Conservation (phyloP, 2,329 filamentous ascomycete species). For the Zymoseptoria ardabiliae region DNA sequence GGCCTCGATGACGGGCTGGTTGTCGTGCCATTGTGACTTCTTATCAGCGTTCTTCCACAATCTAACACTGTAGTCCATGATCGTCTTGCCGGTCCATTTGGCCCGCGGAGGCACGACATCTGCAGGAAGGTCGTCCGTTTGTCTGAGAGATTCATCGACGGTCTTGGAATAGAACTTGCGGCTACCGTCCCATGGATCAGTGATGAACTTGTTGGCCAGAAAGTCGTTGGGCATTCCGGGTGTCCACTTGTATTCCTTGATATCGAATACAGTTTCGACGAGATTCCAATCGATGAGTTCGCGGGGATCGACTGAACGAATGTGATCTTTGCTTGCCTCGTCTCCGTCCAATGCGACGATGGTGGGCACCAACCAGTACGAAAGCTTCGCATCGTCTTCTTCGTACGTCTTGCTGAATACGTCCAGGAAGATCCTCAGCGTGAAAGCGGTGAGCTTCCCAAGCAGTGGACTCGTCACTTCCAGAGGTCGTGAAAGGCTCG, state of each 20-base stretch:
- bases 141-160: conserved; percentile 48
- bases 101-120: conserved; percentile 36
- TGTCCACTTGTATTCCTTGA: conserved; percentile 41
- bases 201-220: conserved; percentile 45
- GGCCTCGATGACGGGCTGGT: conserved; percentile 77
- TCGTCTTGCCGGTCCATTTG: conserved; percentile 38
- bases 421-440: conserved; percentile 68
- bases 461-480: conserved; percentile 39
- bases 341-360: conserved; percentile 1
- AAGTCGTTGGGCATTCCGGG: conserved; percentile 33
- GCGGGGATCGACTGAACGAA: conserved; percentile 18
- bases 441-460: conserved; percentile 60
- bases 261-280: conserved; percentile 37
- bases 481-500: conserved; percentile 39
- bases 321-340: background rate
- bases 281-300: conserved; percentile 54
- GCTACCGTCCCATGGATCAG: conserved; percentile 51
- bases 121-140: conserved; percentile 58
- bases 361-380: conserved; percentile 73
- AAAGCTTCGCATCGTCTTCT: conserved; percentile 54
- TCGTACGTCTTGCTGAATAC: conserved; percentile 85
- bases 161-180: conserved; percentile 49
- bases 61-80: conserved; percentile 78
- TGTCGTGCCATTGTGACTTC: conserved; percentile 38
- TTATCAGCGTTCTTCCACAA: conserved; percentile 56